Conservation (phyloP, 2,329 filamentous ascomycete genomes). For the Colletotrichum aenigma region DNA sequence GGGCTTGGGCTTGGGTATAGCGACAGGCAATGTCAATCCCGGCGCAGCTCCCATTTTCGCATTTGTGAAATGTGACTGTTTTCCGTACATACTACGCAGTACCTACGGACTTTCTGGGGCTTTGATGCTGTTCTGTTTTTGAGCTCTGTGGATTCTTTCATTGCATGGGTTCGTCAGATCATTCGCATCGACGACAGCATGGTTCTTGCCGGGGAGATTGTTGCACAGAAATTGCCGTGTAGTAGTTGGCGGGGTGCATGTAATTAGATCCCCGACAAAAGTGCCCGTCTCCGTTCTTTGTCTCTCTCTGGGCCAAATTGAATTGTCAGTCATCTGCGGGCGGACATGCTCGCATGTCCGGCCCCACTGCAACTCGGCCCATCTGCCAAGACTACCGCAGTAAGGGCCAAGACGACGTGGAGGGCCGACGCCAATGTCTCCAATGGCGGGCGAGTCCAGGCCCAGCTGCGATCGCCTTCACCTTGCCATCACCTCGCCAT, state of each 20-base stretch:
- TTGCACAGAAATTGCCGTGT: conserved; percentile 13
- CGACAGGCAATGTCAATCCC: background rate
- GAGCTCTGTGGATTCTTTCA: too few relatives aligned
- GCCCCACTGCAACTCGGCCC: background rate
- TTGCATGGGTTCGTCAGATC: background rate
- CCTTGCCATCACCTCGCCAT: too few relatives aligned
- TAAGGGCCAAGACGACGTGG: background rate
- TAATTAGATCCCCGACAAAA: conserved; percentile 16
- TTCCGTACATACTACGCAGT: too few relatives aligned
- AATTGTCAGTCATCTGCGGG: background rate
- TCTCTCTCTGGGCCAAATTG: background rate
- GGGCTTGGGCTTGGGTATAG: background rate
- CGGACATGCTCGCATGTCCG: background rate
- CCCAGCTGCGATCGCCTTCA: too few relatives aligned
- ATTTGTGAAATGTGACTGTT: too few relatives aligned
- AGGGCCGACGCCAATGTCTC: background rate
- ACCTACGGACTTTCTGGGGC: too few relatives aligned
- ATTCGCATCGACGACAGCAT: background rate
- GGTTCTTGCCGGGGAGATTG: background rate
- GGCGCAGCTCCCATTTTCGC: background rate
- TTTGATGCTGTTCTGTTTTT: too few relatives aligned
- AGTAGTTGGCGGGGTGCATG: conserved; percentile 12
- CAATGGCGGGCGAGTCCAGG: background rate
- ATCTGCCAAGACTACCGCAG: background rate
- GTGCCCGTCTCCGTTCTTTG: conserved; percentile 9